Conservation (phyloP, 2,329 filamentous ascomycete genomes). For the Penicillium freii region DNA sequence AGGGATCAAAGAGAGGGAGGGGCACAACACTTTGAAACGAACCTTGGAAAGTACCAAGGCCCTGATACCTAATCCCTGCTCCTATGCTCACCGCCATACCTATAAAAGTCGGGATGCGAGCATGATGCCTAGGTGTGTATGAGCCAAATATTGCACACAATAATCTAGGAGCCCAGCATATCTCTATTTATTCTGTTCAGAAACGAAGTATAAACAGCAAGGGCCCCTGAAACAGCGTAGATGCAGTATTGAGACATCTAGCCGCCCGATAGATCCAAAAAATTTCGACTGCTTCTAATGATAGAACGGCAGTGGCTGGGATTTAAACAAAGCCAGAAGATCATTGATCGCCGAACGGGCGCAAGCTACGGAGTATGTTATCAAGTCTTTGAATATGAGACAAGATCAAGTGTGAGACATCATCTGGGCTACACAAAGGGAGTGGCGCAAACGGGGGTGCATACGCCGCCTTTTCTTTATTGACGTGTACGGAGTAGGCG, state of each 20-base stretch:
- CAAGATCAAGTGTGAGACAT: conserved; percentile 3
- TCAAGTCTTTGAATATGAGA: conserved; percentile 1
- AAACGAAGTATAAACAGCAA: neutral
- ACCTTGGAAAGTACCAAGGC: neutral
- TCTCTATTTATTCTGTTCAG: neutral
- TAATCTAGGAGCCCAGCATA: neutral
- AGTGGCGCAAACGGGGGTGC: conserved; percentile 6
- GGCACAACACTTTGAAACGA: neutral
- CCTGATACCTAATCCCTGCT: neutral
- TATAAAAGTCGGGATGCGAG: neutral
- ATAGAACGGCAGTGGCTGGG: neutral
- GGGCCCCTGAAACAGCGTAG: neutral
- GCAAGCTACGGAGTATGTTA: neutral
- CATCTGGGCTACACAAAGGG: neutral
- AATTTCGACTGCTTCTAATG: neutral
- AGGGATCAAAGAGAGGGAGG: neutral
- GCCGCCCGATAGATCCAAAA: neutral
- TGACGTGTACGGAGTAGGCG: conserved; percentile 1
- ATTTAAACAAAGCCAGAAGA: neutral
- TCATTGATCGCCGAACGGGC: neutral
- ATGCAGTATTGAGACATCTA: neutral
- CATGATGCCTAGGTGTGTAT: too few relatives aligned
- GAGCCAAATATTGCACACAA: neutral
- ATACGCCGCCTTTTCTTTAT: conserved; percentile 4
- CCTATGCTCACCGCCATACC: neutral